Conservation (phyloP, 2,329 filamentous ascomycete species). For the Scedosporium apiospermum region DNA sequence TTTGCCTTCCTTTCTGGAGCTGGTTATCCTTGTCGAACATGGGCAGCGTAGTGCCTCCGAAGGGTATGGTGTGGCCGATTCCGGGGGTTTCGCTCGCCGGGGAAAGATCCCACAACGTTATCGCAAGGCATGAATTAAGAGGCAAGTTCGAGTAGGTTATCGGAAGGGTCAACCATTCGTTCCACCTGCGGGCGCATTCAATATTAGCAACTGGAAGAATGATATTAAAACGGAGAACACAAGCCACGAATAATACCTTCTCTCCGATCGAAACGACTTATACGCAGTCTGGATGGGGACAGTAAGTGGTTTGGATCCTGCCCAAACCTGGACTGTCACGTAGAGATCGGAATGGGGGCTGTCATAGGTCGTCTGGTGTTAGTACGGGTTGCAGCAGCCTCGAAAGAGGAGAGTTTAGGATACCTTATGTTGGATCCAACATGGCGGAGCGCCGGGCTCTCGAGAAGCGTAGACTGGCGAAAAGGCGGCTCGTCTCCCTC, state of each 20-base stretch:
- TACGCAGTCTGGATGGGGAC: slow-evolving; percentile 89
- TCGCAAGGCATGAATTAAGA: slow-evolving; percentile 71
- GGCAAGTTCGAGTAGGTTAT: slow-evolving; percentile 78
- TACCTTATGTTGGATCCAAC: slow-evolving; percentile 77
- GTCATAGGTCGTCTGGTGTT: slow-evolving; percentile 14
- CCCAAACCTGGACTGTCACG: slow-evolving; percentile 88
- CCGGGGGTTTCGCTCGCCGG: slow-evolving; percentile 63
- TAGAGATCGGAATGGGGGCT: slow-evolving; percentile 83
- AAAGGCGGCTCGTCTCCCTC: slow-evolving; percentile 33
- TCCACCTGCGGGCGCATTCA: slow-evolving; percentile 52
- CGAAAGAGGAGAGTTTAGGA: slow-evolving; percentile 5
- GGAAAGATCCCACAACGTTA: slow-evolving; percentile 92
- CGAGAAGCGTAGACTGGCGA: slow-evolving; percentile 59
- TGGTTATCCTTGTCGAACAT: slow-evolving; percentile 93
- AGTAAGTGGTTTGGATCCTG: slow-evolving; percentile 88
- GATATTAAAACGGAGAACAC: neutral
- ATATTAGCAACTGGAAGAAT: neutral
- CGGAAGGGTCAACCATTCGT: slow-evolving; percentile 89
- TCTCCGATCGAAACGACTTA: slow-evolving; percentile 72
- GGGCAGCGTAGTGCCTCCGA: slow-evolving; percentile 84
- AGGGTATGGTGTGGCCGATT: slow-evolving; percentile 73
- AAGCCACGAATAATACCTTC: slow-evolving; percentile 34
- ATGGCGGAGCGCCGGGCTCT: slow-evolving; percentile 72
- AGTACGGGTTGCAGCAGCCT: slow-evolving; percentile 8
- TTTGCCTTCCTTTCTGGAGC: slow-evolving; percentile 82